Conservation (phyloP, 164 flowering plant species). For the Platanus orientalis region DNA sequence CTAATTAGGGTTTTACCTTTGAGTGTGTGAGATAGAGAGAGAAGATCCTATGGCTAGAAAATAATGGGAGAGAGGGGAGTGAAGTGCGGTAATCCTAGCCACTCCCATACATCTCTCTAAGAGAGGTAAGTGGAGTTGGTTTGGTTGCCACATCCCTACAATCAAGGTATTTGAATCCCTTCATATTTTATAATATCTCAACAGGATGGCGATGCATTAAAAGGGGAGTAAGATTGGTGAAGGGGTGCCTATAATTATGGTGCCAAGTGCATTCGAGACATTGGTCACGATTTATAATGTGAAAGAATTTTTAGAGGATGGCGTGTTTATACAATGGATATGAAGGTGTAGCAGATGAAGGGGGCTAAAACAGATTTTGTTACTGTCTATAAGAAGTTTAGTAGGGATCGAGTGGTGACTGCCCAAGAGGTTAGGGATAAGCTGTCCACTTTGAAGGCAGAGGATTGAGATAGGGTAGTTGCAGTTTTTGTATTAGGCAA, state of each 20-base stretch:
- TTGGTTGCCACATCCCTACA: too few species aligned
- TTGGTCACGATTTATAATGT: conserved; percentile 93
- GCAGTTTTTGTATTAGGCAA: conserved; percentile 96
- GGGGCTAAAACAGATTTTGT: conserved; percentile 91
- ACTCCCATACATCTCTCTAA: too few species aligned
- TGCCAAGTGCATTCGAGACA: conserved; percentile 94
- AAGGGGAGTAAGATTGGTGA: conserved; percentile 86
- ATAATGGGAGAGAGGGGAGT: too few species aligned
- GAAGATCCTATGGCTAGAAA: too few species aligned
- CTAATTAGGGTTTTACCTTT: too few species aligned
- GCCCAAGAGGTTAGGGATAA: conserved; percentile 97
- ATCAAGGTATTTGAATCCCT: too few species aligned
- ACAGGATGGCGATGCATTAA: conserved; percentile 59
- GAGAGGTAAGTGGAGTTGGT: too few species aligned
- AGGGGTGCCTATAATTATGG: conserved; percentile 96
- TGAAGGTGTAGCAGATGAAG: conserved; percentile 83
- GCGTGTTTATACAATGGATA: conserved; percentile 86
- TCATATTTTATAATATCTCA: too few species aligned
- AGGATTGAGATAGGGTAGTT: conserved; percentile 98
- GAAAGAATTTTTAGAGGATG: conserved; percentile 98
- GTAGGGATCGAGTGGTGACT: conserved; percentile 84
- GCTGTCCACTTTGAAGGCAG: conserved; percentile 83
- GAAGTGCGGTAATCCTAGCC: too few species aligned
- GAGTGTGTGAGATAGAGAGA: too few species aligned
- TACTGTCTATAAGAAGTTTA: conserved; percentile 96